Evolutionary conservation across 345 rosid genomes (phyloP).

Genomic region (Gossypium herbaceum): DNA sequence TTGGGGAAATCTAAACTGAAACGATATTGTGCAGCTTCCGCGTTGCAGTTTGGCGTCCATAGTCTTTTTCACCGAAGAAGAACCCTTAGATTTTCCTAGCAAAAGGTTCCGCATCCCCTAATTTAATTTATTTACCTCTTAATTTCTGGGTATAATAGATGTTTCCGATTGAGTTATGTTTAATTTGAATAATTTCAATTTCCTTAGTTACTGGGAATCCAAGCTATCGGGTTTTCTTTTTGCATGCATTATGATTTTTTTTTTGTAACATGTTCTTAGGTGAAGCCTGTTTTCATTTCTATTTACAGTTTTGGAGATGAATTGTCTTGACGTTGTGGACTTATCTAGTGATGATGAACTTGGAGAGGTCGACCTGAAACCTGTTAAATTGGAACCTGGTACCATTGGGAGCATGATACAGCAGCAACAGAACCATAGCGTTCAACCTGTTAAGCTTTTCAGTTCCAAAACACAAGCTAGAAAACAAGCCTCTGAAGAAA

Average conservation of each 20-base stretch:
- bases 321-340: conserved; percentile 23
- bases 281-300: conserved; percentile 9
- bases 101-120: no score
- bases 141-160: background rate
- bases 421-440: conserved; percentile 13
- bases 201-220: background rate
- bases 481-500: conserved; percentile 53
- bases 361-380: conserved; percentile 32
- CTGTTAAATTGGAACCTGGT: conserved; percentile 48
- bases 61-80: background rate
- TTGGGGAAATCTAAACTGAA: background rate
- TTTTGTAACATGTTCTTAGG: background rate
- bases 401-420: conserved; percentile 18
- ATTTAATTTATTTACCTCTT: background rate
- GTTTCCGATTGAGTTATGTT: background rate
- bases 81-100: background rate
- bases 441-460: conserved; percentile 10
- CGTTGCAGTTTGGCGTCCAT: background rate
- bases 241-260: background rate
- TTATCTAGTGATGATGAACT: conserved; percentile 32
- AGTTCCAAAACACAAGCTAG: conserved; percentile 24
- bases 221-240: background rate
- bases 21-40: background rate
- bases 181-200: background rate
- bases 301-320: conserved; percentile 30